phyloP scores from a whole-genome alignment of 2,329 filamentous ascomycete species.

The Hypoxylon sp. region DNA sequence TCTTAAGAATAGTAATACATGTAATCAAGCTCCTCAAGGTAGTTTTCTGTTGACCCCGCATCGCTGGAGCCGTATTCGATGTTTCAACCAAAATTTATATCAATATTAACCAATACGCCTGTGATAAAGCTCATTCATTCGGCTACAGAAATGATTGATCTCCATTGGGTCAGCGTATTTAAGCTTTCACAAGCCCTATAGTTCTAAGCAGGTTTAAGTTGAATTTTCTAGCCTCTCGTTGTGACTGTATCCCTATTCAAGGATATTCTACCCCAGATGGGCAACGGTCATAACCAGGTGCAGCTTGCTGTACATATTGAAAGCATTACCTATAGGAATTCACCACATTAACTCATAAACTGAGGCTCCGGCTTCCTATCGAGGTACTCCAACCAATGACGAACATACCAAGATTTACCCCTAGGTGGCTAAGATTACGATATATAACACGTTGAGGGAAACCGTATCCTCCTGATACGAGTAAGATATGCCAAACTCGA shows the following conservation, averaged over 20 bases:
- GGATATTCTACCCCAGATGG: neutral
- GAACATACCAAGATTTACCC: neutral
- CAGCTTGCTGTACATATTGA: neutral
- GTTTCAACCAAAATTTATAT: slow-evolving; percentile 1
- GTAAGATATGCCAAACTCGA: neutral
- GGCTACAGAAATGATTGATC: neutral
- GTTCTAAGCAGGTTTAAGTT: neutral
- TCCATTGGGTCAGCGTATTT: neutral
- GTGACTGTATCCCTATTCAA: neutral
- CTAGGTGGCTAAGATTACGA: neutral
- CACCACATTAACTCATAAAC: neutral
- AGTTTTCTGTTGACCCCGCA: slow-evolving; percentile 1
- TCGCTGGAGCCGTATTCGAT: neutral
- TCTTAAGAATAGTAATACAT: neutral
- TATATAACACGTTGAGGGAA: neutral
- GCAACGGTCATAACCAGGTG: neutral
- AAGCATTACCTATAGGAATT: neutral
- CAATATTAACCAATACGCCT: neutral
- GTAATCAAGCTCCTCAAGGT: neutral
- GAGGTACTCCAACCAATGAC: neutral
- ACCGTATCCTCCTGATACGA: neutral
- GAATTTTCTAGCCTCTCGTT: neutral
- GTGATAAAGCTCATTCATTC: neutral
- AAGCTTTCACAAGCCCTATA: neutral
- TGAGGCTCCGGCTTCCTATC: neutral